Evolutionary conservation across 164 flowering plant genomes (phyloP), one percentile per base, ranked within the genome.

Genomic region (Tetracentron sinense): DNA sequence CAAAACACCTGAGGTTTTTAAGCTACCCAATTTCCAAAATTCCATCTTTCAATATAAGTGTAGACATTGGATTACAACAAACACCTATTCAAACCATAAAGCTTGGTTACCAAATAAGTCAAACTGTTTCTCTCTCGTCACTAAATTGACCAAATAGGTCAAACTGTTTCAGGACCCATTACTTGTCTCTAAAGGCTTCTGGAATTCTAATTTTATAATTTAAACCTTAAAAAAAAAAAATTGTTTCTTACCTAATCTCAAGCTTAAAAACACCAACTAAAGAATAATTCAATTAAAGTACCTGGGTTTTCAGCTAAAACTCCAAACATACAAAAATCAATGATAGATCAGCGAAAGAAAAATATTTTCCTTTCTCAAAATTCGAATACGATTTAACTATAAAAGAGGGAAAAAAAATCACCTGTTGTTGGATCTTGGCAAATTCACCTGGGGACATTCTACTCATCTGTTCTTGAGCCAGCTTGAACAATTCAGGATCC

Each of bases 381-480:
- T 4, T 4, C 38, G 38, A 33, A 38, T 12, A 38, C 14, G 14
- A 38, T 1, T 1, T 38, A 16, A 12, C 8, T 8, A 38, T 38
- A 4, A 16, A 38, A 38, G 1, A 38, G 11, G 44, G 44, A 38
- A 38, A 38, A 16, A 38, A n/a, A n/a, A n/a, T 27, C 7, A 88
- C 98, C 97, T 93, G 96, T 57, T 89, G 85, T 64, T 93, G 98
- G 71, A 93, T 83, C 82, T 72, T 80, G 26, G 96, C 92, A 53
- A 90, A 62, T 7, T 90, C 96, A 20, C 72, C 69, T 0, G 98
- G 96, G 0, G 98, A 80, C 78, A 93, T 88, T 53, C 87, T 88
- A 72, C 89, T 89, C 91, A 94, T 86, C 84, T 91, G 96, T 68
- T 91, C 96, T 67, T 91, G 97, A 59, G 96, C 97, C 5, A 94